Evolutionary conservation across 2,329 filamentous ascomycete species (phyloP), one percentile per base, ranked within the genome.

Genomic region (Hypoxylon sp.): DNA sequence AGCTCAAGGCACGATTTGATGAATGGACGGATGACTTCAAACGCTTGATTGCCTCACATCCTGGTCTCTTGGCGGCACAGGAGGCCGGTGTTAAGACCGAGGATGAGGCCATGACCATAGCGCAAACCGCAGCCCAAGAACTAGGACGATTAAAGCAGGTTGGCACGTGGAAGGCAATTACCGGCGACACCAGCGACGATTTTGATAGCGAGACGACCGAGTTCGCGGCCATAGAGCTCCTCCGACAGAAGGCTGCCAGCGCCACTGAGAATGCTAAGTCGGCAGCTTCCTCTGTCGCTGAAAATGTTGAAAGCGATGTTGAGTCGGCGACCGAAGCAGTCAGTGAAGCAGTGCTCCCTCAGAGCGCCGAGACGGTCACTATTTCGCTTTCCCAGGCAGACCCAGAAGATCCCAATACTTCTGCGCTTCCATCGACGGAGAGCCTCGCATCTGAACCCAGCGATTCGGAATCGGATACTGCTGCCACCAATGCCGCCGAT

Each of bases 1-100:
- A 92, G 66, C 85, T 99, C 64, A 97, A 93, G 82, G 88, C 87
- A 59, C 91, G 92, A 11, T 92, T 98, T 58, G 90, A 91, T 52
- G 89, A 93, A 75, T 98, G 95, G 94, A 91, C 93, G 61, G 85
- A 88, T 37, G 93, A 97, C 73, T 90, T 99, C 52, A 90, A 93
- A 77, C 85, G 90, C 65, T 87, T 94, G 59, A 92, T 94, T 42
- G 87, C 91, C 66, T 86, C 89, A 3, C 92, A 98, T 77, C 88
- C 91, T 8, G 90, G 88, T 26, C 84, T 98, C 11, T 82, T 86
- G 19, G 83, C 88, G 60, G 92, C 93, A 17, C 90, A 92, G 74
- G 84, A 89, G 33, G 87, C 89, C 39, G 90, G 89, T 4, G 87
- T 88, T 47, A 88, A 91, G 51, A 80, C 97, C 14, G 90, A 98